phyloP scores from a whole-genome alignment of 345 rosid species.

The Salix brachista region DNA sequence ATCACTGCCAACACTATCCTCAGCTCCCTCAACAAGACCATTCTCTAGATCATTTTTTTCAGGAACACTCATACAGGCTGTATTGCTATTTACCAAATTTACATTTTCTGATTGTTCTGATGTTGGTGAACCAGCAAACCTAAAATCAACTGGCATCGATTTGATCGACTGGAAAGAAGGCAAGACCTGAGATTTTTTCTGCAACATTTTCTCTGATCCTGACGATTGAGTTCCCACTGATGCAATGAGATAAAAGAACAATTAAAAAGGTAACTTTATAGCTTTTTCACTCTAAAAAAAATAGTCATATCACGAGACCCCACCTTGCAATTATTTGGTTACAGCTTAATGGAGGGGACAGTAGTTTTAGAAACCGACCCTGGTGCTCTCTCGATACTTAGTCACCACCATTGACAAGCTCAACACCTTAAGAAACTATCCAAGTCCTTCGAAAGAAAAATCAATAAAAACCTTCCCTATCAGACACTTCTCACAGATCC shows the following conservation, averaged over 20 bases:
- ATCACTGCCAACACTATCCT: slow-evolving; percentile 22
- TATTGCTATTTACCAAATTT: slow-evolving; percentile 17
- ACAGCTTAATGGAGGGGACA: slow-evolving; percentile 64
- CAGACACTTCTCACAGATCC: neutral
- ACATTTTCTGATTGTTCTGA: slow-evolving; percentile 38
- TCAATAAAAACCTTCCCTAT: neutral
- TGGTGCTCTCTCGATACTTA: slow-evolving; percentile 31
- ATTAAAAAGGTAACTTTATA: slow-evolving; percentile 34
- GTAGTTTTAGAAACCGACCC: slow-evolving; percentile 42
- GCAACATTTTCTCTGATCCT: slow-evolving; percentile 50
- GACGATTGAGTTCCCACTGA: slow-evolving; percentile 29
- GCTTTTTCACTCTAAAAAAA: slow-evolving; percentile 32
- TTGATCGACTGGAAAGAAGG: slow-evolving; percentile 60
- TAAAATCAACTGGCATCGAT: slow-evolving; percentile 66
- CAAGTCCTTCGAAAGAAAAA: neutral
- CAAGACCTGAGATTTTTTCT: slow-evolving; percentile 38
- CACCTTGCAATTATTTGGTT: slow-evolving; percentile 43
- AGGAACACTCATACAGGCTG: slow-evolving; percentile 28
- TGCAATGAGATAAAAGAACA: slow-evolving; percentile 28
- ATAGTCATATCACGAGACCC: slow-evolving; percentile 50
- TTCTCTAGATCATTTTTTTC: slow-evolving; percentile 38
- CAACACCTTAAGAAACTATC: neutral
- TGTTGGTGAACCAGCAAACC: slow-evolving; percentile 45
- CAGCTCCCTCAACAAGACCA: slow-evolving; percentile 35
- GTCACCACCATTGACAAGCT: slow-evolving; percentile 42